Conservation (phyloP, 768 basidiomycete genomes). For the Candolleomyces efflorescens region DNA sequence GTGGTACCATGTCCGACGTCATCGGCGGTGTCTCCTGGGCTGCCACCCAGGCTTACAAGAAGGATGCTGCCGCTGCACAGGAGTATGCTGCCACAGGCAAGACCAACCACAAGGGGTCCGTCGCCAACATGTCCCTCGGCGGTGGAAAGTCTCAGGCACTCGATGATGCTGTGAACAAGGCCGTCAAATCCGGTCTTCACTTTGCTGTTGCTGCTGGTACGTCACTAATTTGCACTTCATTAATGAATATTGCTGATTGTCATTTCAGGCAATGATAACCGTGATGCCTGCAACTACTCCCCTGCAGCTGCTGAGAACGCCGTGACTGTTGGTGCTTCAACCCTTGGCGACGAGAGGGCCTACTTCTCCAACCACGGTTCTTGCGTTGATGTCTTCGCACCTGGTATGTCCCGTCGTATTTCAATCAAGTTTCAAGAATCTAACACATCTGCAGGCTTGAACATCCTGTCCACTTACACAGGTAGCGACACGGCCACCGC, state of each 20-base stretch:
- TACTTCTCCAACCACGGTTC: conserved; percentile 90
- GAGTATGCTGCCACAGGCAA: conserved; percentile 71
- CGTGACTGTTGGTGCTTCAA: conserved; percentile 92
- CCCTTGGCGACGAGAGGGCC: conserved; percentile 74
- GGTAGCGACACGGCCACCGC: conserved; percentile 55
- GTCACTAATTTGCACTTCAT: conserved; percentile 17
- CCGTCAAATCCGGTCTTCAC: conserved; percentile 82
- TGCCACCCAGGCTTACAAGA: conserved; percentile 43
- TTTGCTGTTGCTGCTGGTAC: conserved; percentile 92
- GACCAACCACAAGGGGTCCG: conserved; percentile 88
- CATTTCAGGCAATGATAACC: conserved; percentile 56
- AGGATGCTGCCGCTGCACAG: conserved; percentile 54
- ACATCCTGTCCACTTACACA: conserved; percentile 87
- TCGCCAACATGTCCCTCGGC: conserved; percentile 96
- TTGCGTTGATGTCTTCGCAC: conserved; percentile 93
- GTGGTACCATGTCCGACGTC: conserved; percentile 94
- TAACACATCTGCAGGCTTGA: conserved; percentile 44
- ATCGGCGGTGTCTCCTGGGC: conserved; percentile 86
- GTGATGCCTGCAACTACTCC: conserved; percentile 89
- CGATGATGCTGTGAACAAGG: conserved; percentile 80
- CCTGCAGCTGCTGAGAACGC: conserved; percentile 88
- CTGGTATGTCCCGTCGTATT: conserved; percentile 41
- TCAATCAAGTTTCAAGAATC: not conserved
- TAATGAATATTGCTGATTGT: conserved; percentile 1
- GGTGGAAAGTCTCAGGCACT: conserved; percentile 88